Percentiles rank a stretch among this genome's conserved stretches.
Evolutionary conservation across 257 asterid species (phyloP).

Genomic region (Solanum okadae): DNA sequence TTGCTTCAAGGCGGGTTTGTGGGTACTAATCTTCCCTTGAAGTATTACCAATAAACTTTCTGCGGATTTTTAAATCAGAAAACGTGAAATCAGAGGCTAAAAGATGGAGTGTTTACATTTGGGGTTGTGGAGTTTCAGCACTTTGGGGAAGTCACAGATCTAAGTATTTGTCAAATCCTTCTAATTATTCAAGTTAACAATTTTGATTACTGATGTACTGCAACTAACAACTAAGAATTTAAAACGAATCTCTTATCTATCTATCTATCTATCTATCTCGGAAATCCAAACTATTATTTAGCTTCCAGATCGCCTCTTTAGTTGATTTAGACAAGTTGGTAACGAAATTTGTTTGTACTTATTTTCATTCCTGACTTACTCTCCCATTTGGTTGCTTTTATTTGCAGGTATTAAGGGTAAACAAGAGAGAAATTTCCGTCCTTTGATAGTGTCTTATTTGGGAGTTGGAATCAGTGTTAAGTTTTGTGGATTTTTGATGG

Average conservation of each 20-base stretch:
- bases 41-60: background rate
- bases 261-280: background rate
- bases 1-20: background rate
- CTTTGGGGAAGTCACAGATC: background rate
- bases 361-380: background rate
- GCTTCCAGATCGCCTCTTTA: background rate
- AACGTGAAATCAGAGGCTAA: background rate
- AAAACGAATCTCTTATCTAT: background rate
- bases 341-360: background rate
- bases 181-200: background rate
- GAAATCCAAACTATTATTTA: background rate
- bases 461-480: background rate
- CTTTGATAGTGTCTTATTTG: background rate
- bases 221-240: background rate
- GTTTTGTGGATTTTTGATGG: slow-evolving; percentile 21
- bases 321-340: background rate
- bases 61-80: background rate
- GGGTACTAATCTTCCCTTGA: background rate
- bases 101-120: background rate
- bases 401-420: background rate
- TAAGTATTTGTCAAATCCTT: background rate
- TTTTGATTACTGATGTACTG: background rate
- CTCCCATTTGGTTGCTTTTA: background rate
- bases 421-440: background rate
- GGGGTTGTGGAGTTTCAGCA: background rate